phyloP scores from a whole-genome alignment of 768 basidiomycete species.

The Phaeotremella fagi region DNA sequence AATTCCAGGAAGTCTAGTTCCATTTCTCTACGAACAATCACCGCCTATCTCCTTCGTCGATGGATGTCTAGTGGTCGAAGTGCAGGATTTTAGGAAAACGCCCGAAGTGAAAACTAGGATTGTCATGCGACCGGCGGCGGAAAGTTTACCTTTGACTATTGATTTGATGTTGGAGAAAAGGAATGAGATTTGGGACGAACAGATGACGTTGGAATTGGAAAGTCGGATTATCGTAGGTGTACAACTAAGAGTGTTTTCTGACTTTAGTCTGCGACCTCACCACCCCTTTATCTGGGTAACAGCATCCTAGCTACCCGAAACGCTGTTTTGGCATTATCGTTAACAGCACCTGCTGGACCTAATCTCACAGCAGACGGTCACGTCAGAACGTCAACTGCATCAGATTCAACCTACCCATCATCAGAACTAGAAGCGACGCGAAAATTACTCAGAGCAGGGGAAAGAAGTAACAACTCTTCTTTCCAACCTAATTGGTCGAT shows the following conservation, averaged over 20 bases:
- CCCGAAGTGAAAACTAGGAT: constrained; percentile 24
- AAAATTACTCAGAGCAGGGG: constrained; percentile 30
- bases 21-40: constrained; percentile 44
- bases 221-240: constrained; percentile 48
- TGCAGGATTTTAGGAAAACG: constrained; percentile 49
- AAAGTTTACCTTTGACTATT: constrained; percentile 35
- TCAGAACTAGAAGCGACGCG: constrained; percentile 27
- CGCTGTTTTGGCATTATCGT: constrained; percentile 40
- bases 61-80: constrained; percentile 51
- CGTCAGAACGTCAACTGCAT: constrained; percentile 1
- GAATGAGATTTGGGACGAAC: constrained; percentile 44
- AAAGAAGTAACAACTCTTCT: constrained; percentile 5
- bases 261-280: constrained; percentile 47
- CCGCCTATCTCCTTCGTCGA: constrained; percentile 32
- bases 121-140: constrained; percentile 39
- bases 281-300: constrained; percentile 47
- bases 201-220: constrained; percentile 49
- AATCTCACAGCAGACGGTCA: constrained; percentile 38
- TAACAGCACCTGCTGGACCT: constrained; percentile 39
- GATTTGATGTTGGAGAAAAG: constrained; percentile 33
- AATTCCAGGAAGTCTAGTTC: constrained; percentile 48
- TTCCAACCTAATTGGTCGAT: constrained; percentile 40
- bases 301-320: constrained; percentile 45
- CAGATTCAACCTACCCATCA: background rate
- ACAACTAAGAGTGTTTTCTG: constrained; percentile 15